phyloP scores from a whole-genome alignment of 495 filamentous ascomycete genomes.

The Trypethelium eluteriae region DNA sequence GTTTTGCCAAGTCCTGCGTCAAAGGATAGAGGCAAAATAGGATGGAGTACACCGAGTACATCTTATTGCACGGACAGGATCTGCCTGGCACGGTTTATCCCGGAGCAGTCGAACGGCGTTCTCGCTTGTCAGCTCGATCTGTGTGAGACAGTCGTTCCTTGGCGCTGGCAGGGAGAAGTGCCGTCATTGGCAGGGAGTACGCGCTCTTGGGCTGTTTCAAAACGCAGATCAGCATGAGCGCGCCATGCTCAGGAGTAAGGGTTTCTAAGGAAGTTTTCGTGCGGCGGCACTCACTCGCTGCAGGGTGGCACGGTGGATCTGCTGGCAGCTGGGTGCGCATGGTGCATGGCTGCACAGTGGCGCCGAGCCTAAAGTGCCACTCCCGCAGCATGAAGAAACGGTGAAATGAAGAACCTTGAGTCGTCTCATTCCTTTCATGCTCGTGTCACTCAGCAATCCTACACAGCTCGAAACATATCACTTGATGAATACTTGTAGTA shows the following conservation, averaged over 20 bases:
- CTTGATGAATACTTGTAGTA: too few species aligned
- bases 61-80: neutral
- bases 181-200: neutral
- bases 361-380: neutral
- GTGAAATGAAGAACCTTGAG: too few species aligned
- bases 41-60: neutral
- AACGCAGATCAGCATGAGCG: neutral
- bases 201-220: neutral
- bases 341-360: neutral
- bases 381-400: neutral
- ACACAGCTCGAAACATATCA: too few species aligned
- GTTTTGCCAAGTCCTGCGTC: neutral
- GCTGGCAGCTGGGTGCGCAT: neutral
- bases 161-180: neutral
- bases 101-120: neutral
- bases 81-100: neutral
- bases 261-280: neutral
- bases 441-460: neutral
- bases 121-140: neutral
- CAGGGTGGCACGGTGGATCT: neutral
- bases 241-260: neutral
- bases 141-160: neutral
- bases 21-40: neutral
- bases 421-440: neutral
- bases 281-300: neutral